Conservation (phyloP, 2,329 filamentous ascomycete genomes). For the Seiridium cupressi region DNA sequence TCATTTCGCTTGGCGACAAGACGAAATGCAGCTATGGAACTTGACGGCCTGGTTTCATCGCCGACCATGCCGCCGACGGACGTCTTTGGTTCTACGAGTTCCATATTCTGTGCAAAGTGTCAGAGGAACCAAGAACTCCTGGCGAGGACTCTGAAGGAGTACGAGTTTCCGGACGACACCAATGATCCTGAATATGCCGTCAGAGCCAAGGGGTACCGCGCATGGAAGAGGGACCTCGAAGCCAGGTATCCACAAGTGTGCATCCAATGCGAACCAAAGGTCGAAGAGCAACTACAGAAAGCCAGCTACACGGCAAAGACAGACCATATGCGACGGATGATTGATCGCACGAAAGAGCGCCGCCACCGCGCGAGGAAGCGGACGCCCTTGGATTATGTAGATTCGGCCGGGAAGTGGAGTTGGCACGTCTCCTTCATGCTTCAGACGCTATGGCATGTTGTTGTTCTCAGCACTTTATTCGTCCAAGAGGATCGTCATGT, state of each 20-base stretch:
- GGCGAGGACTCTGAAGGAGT: conserved; percentile 73
- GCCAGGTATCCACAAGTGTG: conserved; percentile 88
- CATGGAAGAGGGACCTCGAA: conserved; percentile 72
- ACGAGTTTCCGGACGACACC: conserved; percentile 66
- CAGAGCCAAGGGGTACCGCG: conserved; percentile 67
- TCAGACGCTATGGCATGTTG: conserved; percentile 46
- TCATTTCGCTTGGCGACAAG: conserved; percentile 35
- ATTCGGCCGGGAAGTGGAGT: conserved; percentile 39
- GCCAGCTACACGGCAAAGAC: conserved; percentile 80
- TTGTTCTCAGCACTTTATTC: conserved; percentile 25
- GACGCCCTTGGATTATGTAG: conserved; percentile 41
- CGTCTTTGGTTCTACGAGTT: conserved; percentile 22
- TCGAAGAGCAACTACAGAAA: conserved; percentile 65
- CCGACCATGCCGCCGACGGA: background rate
- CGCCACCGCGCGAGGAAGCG: conserved; percentile 37
- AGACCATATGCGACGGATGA: conserved; percentile 73
- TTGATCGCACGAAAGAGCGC: conserved; percentile 60
- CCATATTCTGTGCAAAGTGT: conserved; percentile 71
- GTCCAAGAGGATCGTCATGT: conserved; percentile 14
- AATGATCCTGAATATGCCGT: conserved; percentile 66
- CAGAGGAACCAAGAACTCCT: conserved; percentile 86
- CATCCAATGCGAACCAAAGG: conserved; percentile 71
- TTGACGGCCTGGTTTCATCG: background rate
- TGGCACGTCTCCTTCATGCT: conserved; percentile 44
- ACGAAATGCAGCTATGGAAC: background rate